Base-by-base conservation (phyloP, 176 grass and related monocot genomes). In the Avena sativa region DNA sequence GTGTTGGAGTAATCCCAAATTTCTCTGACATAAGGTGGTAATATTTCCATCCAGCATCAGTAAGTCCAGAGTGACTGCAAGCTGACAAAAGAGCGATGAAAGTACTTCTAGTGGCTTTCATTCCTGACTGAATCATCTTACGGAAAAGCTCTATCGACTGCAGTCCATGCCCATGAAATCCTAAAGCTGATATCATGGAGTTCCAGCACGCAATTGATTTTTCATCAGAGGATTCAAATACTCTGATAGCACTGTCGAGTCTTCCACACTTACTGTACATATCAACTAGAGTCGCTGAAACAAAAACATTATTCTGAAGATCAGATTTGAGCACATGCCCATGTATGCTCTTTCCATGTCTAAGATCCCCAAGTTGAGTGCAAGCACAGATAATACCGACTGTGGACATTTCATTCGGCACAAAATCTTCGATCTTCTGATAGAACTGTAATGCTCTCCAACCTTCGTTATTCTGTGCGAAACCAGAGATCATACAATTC, bases 211-310 rank as follows among this genome's bases (percentile, higher is more conserved):
- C 90, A 87, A 87, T 76, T 4, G 89, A 93, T 87, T 88, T 99
- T 84, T 90, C 85, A 30, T 76, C 14, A 71, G 87, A 91, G 53
- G 63, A 81, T 86, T 91, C 82, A 83, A 96, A 96, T 87, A 90
- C 81, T 66, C 21, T 80, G 46, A 67, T 32, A 61, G 94, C 83
- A 74, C 75, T 56, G 32, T 96, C 68, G 62, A 99, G 79, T 78
- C 81, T 85, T 74, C 94, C 94, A 25, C 90, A 96, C 87, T 99
- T 99, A 78, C 94, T 93, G 30, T 99, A 96, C 94, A 96, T 88
- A 93, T 96, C 92, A 74, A 99, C 70, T 78, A 99, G 92, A 21
- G 92, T 89, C 8, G 92, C 82, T 71, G 84, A 91, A 86, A 99
- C 87, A 89, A 85, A 94, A 83, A 56, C 50, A 84, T 99, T 94